These are phyloP conservation scores for Starmera dryadoides DNA, from an alignment of 805 yeast genomes.

Conservation along the genomic window DNA sequence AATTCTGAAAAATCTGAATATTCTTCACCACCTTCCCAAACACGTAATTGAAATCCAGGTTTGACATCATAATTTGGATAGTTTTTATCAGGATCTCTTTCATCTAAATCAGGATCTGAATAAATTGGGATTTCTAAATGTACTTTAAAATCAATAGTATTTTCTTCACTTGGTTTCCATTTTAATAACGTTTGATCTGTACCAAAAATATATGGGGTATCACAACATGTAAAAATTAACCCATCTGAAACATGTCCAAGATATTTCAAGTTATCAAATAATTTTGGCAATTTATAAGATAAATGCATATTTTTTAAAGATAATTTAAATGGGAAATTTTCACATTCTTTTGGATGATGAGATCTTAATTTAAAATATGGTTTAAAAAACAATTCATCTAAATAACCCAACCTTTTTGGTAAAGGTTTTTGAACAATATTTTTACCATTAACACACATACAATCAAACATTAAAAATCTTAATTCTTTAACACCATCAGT, in stretches of 20 bases:
- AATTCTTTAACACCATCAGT: constrained; percentile 52
- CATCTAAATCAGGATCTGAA: constrained; percentile 52
- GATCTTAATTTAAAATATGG: constrained; percentile 73
- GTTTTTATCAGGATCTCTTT: constrained; percentile 61
- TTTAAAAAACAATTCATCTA: constrained; percentile 69
- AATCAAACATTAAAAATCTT: constrained; percentile 85
- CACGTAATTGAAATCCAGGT: constrained; percentile 61
- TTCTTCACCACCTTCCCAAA: constrained; percentile 67
- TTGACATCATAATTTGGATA: constrained; percentile 76
- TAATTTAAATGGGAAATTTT: constrained; percentile 76
- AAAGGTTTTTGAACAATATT: constrained; percentile 63
- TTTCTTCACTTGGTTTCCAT: constrained; percentile 97
- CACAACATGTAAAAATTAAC: constrained; percentile 84
- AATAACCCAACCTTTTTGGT: constrained; percentile 80
- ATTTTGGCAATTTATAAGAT: constrained; percentile 69
- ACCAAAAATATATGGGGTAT: constrained; percentile 79
- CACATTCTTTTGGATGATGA: constrained; percentile 65
- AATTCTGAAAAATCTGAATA: constrained; percentile 66
- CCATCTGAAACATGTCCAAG: constrained; percentile 92
- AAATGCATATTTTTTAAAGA: constrained; percentile 85
- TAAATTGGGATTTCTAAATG: constrained; percentile 50
- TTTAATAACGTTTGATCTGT: constrained; percentile 82
- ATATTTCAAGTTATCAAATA: constrained; percentile 61
- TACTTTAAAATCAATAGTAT: constrained; percentile 83
- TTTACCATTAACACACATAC: constrained; percentile 76